Percentiles rank a stretch among this genome's conserved stretches.
Conservation (phyloP, 352 stramenopile species). For the Phytopythium oedochilum region DNA sequence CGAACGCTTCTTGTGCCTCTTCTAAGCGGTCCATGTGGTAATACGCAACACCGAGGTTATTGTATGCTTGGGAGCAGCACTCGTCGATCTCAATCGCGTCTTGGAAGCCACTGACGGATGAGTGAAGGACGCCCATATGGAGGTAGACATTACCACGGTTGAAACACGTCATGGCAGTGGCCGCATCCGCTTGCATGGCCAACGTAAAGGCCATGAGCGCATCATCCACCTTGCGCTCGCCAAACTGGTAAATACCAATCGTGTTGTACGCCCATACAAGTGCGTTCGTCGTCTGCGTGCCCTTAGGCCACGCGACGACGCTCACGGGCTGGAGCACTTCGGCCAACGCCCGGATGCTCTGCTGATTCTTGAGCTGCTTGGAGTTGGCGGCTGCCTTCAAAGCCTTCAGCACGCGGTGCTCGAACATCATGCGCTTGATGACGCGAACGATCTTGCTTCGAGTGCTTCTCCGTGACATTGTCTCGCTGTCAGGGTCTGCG, state of each 20-base stretch:
- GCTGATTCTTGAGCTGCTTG: conserved; percentile 35
- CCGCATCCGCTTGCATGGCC: conserved; percentile 39
- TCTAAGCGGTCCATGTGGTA: conserved; percentile 38
- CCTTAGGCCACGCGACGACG: conserved; percentile 26
- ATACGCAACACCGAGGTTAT: conserved; percentile 45
- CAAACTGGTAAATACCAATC: conserved; percentile 25
- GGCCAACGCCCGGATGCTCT: conserved; percentile 14
- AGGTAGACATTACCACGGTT: conserved; percentile 55
- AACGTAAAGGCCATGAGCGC: conserved; percentile 48
- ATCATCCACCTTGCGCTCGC: conserved; percentile 28
- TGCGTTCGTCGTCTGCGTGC: conserved; percentile 32
- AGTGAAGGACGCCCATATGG: conserved; percentile 25
- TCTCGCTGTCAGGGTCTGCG: background rate
- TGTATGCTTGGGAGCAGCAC: conserved; percentile 28
- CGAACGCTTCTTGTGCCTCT: conserved; percentile 40
- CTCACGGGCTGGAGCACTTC: conserved; percentile 16
- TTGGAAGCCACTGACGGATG: conserved; percentile 35
- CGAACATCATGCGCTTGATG: conserved; percentile 40
- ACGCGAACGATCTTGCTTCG: conserved; percentile 20
- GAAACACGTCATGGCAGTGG: conserved; percentile 31
- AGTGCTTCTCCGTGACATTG: background rate
- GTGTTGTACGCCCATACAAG: conserved; percentile 54
- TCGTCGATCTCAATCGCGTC: conserved; percentile 44
- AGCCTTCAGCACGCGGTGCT: conserved; percentile 36
- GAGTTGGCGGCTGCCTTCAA: conserved; percentile 23